These are phyloP conservation scores for Plasmodium relictum DNA, from an alignment of 169 alveolate genomes.

Conservation along the genomic window DNA sequence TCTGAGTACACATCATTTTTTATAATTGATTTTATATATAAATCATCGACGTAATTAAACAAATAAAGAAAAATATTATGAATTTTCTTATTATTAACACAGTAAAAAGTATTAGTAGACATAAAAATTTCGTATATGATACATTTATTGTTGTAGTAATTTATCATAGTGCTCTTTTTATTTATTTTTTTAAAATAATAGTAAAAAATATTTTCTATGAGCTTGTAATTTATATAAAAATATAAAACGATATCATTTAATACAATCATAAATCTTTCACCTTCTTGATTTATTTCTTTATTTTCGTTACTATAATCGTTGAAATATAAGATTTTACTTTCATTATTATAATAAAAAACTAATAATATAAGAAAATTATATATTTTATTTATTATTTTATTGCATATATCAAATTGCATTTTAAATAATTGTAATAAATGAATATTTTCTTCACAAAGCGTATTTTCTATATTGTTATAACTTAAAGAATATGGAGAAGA, in stretches of 20 bases:
- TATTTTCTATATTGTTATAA: too few species aligned
- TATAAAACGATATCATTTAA: slow-evolving; percentile 11
- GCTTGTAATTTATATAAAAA: slow-evolving; percentile 13
- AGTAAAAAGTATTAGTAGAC: slow-evolving; percentile 39
- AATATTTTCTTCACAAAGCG: too few species aligned
- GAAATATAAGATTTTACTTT: too few species aligned
- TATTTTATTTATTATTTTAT: too few species aligned
- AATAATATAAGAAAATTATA: too few species aligned
- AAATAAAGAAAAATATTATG: slow-evolving; percentile 32
- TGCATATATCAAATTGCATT: too few species aligned
- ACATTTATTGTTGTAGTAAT: slow-evolving; percentile 18
- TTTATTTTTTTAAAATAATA: not conserved
- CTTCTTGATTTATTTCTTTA: too few species aligned
- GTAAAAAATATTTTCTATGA: slow-evolving; percentile 16
- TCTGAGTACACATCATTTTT: not conserved
- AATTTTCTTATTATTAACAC: slow-evolving; percentile 4
- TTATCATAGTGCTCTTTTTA: not conserved
- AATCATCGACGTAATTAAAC: slow-evolving; percentile 47
- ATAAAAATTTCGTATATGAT: slow-evolving; percentile 28
- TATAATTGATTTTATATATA: slow-evolving; percentile 1
- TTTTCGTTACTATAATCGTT: too few species aligned
- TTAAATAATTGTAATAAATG: too few species aligned
- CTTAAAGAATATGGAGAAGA: too few species aligned
- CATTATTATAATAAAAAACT: too few species aligned
- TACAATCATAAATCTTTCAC: not conserved